Conservation (phyloP, 768 basidiomycete genomes). For the Strobilomyces echinocephalus region DNA sequence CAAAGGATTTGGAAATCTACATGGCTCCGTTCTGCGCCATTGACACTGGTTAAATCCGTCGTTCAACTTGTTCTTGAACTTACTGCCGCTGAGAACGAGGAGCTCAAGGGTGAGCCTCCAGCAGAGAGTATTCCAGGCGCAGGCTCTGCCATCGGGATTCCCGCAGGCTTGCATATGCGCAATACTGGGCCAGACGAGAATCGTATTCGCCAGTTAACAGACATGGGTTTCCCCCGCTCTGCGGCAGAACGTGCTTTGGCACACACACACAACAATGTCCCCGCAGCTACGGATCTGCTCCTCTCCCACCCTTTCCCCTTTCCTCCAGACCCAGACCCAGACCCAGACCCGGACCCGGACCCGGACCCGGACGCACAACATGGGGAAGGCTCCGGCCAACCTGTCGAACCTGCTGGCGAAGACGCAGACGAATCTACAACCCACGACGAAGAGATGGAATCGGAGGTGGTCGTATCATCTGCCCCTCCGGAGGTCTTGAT, state of each 20-base stretch:
- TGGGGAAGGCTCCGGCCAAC: conserved; percentile 19
- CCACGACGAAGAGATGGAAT: conserved; percentile 27
- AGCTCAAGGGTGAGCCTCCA: conserved; percentile 45
- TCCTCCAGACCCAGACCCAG: conserved; percentile 55
- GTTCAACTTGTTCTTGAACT: conserved; percentile 78
- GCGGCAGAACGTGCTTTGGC: conserved; percentile 80
- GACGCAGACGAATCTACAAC: conserved; percentile 20
- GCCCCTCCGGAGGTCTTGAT: conserved; percentile 15
- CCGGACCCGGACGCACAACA: conserved; percentile 22
- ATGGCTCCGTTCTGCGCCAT: conserved; percentile 77
- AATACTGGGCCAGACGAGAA: conserved; percentile 63
- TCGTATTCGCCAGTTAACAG: conserved; percentile 76
- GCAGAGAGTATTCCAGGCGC: conserved; percentile 32
- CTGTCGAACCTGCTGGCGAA: conserved; percentile 28
- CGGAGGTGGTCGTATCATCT: conserved; percentile 18
- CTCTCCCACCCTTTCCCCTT: conserved; percentile 78
- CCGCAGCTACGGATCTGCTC: conserved; percentile 82
- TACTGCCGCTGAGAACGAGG: conserved; percentile 77
- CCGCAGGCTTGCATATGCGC: conserved; percentile 31
- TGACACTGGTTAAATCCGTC: conserved; percentile 68
- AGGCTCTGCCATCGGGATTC: conserved; percentile 28
- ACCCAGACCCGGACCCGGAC: conserved; percentile 62
- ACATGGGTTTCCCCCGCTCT: conserved; percentile 96
- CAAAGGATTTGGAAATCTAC: conserved; percentile 72
- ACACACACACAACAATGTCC: conserved; percentile 85